Base-by-base conservation (phyloP, 768 basidiomycete genomes). In the Tulasnella sp. region DNA sequence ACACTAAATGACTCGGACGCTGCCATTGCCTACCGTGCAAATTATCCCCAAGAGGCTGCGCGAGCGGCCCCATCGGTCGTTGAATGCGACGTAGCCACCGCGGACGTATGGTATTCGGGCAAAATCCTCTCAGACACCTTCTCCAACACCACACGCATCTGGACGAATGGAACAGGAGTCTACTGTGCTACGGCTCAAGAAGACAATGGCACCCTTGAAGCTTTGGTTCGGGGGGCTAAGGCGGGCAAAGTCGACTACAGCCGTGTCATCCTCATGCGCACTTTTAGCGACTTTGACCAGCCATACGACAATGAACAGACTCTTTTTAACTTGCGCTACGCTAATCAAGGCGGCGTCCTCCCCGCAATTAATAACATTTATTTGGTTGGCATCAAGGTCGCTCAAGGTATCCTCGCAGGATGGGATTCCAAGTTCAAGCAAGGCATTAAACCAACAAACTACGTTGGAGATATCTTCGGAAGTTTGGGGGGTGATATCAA, bases 151-250 rank as follows among this genome's bases (percentile, higher is more conserved):
- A 85, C 84, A 15, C 36, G 42, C 34, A 76, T 84, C 29, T 81
- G 83, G 79, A 86, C 85, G 22, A 82, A 82, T 58, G 82, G 81
- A 19, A 54, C 77, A 5, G 83, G 78, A 22, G 76, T 70, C 15
- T 84, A 83, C 79, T 83, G 83, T 79, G 82, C 83, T 22, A 81
- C 83, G 3, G 81, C 82, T 75, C 82, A 86, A 79, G 85, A 86
- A 78, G 85, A 86, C 80, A 85, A 84, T 78, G 85, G 82, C 1
- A 81, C 80, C 31, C 82, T 85, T 67, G 84, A 82, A 69, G 81
- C 82, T 3, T 82, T 85, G 74, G 73, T 85, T 67, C 82, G 85
- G 37, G 85, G 82, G 14, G 80, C 82, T 34, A 77, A 80, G 58
- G 78, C 81, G 31, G 80, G 82, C 0, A 79, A 80, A 67, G 80